Conservation (phyloP, 768 basidiomycete species). For the Sistotremastrum niveocremeum region DNA sequence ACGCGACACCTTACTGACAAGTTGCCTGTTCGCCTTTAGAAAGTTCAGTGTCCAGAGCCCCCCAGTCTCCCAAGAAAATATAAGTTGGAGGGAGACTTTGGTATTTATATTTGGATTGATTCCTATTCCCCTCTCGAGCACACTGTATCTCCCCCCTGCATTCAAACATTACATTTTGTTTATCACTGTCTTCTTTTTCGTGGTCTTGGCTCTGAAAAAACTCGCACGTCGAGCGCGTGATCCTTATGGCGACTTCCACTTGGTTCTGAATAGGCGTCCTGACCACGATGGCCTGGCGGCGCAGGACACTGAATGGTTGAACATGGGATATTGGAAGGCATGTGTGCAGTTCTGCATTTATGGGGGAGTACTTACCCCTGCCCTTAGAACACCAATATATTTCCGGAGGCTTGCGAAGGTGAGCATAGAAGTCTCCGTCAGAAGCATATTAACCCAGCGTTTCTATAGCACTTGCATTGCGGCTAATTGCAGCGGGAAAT, state of each 20-base stretch:
- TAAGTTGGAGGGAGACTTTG: constrained; percentile 11
- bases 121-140: constrained; percentile 7
- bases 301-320: constrained; percentile 54
- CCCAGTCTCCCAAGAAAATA: too few species aligned
- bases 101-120: constrained; percentile 15
- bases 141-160: neutral
- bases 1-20: too few species aligned
- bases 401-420: constrained; percentile 54
- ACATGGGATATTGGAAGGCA: constrained; percentile 62
- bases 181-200: constrained; percentile 2
- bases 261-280: constrained; percentile 33
- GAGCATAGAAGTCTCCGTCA: neutral
- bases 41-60: too few species aligned
- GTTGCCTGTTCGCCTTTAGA: too few species aligned
- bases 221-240: constrained; percentile 17
- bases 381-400: constrained; percentile 30
- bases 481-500: constrained; percentile 30
- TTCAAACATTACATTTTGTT: neutral
- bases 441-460: neutral
- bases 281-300: constrained; percentile 16
- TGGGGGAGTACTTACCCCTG: neutral
- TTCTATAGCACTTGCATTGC: constrained; percentile 34
- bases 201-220: neutral
- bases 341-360: constrained; percentile 4
- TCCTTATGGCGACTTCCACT: constrained; percentile 48